Percentiles rank a stretch among this genome's conserved stretches.
Conservation (phyloP, 1,284 basidiomycete species). For the Mycena sp. region DNA sequence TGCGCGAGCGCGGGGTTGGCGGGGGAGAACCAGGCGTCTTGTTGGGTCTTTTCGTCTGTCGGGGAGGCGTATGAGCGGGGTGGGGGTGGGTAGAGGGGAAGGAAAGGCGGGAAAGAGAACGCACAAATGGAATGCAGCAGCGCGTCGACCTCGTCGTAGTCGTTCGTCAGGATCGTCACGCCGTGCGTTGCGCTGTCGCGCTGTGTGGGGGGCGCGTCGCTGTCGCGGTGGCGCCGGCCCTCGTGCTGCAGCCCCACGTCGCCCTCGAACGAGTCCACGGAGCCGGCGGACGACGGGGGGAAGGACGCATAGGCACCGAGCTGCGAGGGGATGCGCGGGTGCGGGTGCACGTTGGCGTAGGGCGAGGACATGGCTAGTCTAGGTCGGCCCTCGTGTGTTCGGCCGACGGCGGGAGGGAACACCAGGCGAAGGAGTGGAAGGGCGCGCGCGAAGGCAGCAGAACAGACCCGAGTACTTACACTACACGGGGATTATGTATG, state of each 20-base stretch:
- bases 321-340: background rate
- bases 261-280: too few relatives aligned
- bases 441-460: conserved; percentile 6
- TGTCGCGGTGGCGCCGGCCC: too few relatives aligned
- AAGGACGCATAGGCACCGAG: background rate
- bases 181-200: conserved; percentile 1
- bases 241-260: too few relatives aligned
- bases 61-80: background rate
- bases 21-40: conserved; percentile 58
- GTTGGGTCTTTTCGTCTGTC: conserved; percentile 53
- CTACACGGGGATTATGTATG: background rate
- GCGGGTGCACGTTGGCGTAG: background rate
- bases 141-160: conserved; percentile 55
- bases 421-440: background rate
- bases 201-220: too few relatives aligned
- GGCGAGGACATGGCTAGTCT: too few relatives aligned
- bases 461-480: background rate
- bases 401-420: too few relatives aligned
- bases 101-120: background rate
- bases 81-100: background rate
- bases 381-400: too few relatives aligned
- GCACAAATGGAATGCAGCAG: conserved; percentile 49
- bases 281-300: too few relatives aligned
- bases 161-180: conserved; percentile 37
- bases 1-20: conserved; percentile 45